Evolutionary conservation across 192 early-diverging fungal genomes (phyloP), one percentile per base, ranked within the genome.

Genomic region (Rhizophagus sp.): DNA sequence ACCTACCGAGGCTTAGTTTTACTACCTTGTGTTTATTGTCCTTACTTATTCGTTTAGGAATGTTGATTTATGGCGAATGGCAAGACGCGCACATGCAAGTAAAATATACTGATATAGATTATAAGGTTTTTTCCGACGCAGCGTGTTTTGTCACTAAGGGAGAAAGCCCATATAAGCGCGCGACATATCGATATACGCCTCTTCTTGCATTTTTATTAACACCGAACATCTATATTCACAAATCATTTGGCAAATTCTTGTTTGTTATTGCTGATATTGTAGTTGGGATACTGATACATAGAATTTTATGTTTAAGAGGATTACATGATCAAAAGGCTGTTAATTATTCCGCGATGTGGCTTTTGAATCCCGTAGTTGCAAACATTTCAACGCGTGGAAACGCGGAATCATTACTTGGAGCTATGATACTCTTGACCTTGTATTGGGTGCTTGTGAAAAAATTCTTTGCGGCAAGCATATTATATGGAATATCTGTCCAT

Each of bases 101-200:
- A n/a, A 98, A 98, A 75, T 99, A 97, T 84, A 99, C 98, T 3
- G 98, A 99, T 79, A 93, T 99, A 75, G 98, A 99, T 85, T 99
- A 99, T 85, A 85, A 88, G 33, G 98, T 99, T 50, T 98, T 98
- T 76, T 94, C 94, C 44, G 98, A 99, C 83, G 98, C 96, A 2
- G 94, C 98, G 7, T 85, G 89, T 49, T 92, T 89, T 81, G 91
- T 98, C 33, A 87, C 89, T 62, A 64, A 84, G 8, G 94, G 94
- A 10, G 69, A 78, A 62, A 95, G 92, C 3, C 98, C 98, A 0
- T 99, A 98, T 80, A 84, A 87, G 63, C 93, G 98, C 27, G 94
- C 92, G 3, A 99, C 98, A 0, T 99, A 98, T 84, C 92, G 98
- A 34, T 99, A 99, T 88, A 98, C 98, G 17, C 98, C 98, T 9